A percentile compares a stretch with the other conserved stretches of the same genome.
phyloP scores from a whole-genome alignment of 1,139 yeast genomes.

The Scheffersomyces illinoinensis region DNA sequence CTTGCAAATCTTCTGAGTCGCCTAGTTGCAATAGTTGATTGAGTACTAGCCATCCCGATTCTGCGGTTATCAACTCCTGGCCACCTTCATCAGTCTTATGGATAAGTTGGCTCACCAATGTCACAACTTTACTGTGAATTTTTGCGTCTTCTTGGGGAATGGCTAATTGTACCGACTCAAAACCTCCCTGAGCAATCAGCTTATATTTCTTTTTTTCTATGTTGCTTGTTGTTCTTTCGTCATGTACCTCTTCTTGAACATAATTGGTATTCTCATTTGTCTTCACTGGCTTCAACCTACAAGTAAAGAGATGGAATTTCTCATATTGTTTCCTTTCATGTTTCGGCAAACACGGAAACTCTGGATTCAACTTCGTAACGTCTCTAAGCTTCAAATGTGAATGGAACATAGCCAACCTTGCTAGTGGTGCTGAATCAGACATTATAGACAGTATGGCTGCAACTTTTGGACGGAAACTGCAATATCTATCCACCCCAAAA shows the following conservation, averaged over 20 bases:
- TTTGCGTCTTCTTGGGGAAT: neutral
- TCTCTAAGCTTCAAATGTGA: conserved; percentile 15
- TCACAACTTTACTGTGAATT: neutral
- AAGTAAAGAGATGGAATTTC: neutral
- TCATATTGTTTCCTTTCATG: conserved; percentile 16
- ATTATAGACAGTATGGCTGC: neutral
- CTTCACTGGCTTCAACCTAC: neutral
- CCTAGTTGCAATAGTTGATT: neutral
- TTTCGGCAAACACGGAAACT: conserved; percentile 18
- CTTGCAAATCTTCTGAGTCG: neutral
- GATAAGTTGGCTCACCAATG: neutral
- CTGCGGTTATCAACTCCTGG: neutral
- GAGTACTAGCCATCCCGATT: neutral
- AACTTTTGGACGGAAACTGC: neutral
- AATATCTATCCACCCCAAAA: neutral
- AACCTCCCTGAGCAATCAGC: neutral
- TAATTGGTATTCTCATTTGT: neutral
- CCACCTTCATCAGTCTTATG: neutral
- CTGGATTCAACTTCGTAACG: conserved; percentile 8
- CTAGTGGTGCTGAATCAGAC: neutral
- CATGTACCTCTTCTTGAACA: neutral
- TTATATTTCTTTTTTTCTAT: no score
- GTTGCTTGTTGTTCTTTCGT: neutral
- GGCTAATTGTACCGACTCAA: neutral
- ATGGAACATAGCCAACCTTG: conserved; percentile 20